Conservation (phyloP, 352 stramenopile species). For the Phytophthora pistaciae region DNA sequence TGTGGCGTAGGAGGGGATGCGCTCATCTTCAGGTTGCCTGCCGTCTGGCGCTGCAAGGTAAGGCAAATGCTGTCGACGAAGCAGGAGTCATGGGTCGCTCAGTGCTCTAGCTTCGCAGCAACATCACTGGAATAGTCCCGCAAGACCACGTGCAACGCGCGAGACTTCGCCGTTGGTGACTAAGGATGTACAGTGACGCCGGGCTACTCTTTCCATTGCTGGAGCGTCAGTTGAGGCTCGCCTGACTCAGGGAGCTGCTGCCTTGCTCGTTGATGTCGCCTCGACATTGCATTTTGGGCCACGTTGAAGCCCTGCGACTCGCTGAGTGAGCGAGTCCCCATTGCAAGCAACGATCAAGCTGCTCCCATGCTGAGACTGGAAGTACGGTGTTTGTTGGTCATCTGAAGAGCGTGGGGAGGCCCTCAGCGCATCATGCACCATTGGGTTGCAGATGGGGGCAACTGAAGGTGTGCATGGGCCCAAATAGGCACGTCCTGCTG, state of each 20-base stretch:
- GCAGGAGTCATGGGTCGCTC: not conserved
- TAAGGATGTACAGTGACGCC: constrained; percentile 3
- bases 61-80: constrained; percentile 1
- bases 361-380: not conserved
- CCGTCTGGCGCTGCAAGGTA: not conserved
- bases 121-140: constrained; percentile 17
- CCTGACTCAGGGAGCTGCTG: not conserved
- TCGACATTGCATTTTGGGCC: not conserved
- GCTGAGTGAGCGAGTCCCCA: not conserved
- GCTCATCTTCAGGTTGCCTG: not conserved
- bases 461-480: not conserved
- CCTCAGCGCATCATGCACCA: not conserved
- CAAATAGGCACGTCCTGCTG: not conserved
- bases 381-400: not conserved
- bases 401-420: not conserved
- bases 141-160: not conserved
- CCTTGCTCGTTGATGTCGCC: not conserved
- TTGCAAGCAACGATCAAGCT: not conserved
- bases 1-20: constrained; percentile 15
- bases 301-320: too few relatives aligned
- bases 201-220: not conserved
- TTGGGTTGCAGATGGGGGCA: not conserved
- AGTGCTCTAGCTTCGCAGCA: not conserved
- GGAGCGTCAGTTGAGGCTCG: not conserved
- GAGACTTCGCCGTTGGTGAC: constrained; percentile 5